Evolutionary conservation across 2,329 filamentous ascomycete species (phyloP), one percentile per base, ranked within the genome.

Genomic region (Calonectria multiphialidica): DNA sequence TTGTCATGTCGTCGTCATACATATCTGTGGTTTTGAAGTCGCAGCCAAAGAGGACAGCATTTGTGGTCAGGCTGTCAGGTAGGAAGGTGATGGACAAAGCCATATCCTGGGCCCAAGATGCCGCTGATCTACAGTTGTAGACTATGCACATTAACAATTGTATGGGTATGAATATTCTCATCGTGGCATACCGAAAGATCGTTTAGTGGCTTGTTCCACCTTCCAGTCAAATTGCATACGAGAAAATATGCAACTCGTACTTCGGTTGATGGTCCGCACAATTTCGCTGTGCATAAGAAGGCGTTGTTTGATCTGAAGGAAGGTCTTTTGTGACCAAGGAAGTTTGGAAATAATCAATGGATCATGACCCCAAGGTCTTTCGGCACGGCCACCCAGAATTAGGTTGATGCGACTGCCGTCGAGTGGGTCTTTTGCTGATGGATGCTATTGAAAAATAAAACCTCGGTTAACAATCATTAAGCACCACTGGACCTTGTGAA

Each of bases 71-170:
- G 1, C 55, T 72, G 12, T 72, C 53, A 0, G 70, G 57, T 9
- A 74, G 40, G 30, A 75, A 75, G 5, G 74, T 75, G 5, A 69
- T 47, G 12, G 74, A 71, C 3, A 75, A 42, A 2, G 72, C 74
- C 74, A 75, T 74, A 10, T 74, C 74, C 2, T 42, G 16, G 1
- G 63, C 23, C 74, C 72, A 75, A 4, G 63, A 57, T 21, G 49
- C 74, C 1, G 53, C 70, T 8, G 74, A 72, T 42, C 72, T 61
- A 23, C 74, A 75, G 6, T 70, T 72, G 30, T 75, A 75, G 4
- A 71, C 74, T 75, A 23, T 42, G 21, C 28, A 30, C 15, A n/a
- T 71, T 6, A 67, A 45, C 25, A 53, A 9, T 16, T 23, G 5
- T 8, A 7, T 16, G 13, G 9, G 8, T 23, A 3, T 30, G 30